Evolutionary conservation across 495 filamentous ascomycete species (phyloP).

Genomic region (Penicillium nucicola): DNA sequence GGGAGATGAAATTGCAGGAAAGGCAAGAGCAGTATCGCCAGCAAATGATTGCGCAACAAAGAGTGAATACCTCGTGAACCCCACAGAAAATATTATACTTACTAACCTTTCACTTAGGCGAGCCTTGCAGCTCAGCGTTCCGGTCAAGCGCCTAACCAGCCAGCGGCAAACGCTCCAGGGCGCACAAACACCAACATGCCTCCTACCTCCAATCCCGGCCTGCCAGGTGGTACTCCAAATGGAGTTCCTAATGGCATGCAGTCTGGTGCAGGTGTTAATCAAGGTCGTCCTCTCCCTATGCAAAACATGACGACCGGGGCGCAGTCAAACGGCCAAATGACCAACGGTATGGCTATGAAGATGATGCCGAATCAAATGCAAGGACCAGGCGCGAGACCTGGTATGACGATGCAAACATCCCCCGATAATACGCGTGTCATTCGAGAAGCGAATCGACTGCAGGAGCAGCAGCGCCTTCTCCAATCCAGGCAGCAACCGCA

Average conservation of each 20-base stretch:
- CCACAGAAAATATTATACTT: conserved; percentile 11
- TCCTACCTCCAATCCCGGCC: conserved; percentile 30
- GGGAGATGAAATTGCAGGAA: conserved; percentile 74
- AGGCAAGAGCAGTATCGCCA: conserved; percentile 65
- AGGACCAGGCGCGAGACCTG: conserved; percentile 53
- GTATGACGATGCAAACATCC: conserved; percentile 53
- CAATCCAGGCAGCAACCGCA: conserved; percentile 61
- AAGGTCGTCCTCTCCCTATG: conserved; percentile 36
- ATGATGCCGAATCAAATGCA: conserved; percentile 73
- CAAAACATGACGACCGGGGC: conserved; percentile 37
- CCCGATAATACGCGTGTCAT: conserved; percentile 51
- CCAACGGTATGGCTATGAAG: conserved; percentile 59
- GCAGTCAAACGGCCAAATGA: conserved; percentile 46
- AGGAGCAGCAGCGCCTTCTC: conserved; percentile 62
- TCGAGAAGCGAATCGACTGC: conserved; percentile 60
- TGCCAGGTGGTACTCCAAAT: conserved; percentile 31
- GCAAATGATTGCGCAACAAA: conserved; percentile 58
- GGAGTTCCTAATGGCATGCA: conserved; percentile 39
- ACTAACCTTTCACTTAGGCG: conserved; percentile 21
- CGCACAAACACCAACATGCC: conserved; percentile 40
- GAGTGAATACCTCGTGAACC: conserved; percentile 41
- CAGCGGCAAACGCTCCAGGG: conserved; percentile 38
- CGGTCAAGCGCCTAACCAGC: conserved; percentile 43
- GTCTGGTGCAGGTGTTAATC: conserved; percentile 33
- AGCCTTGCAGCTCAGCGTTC: conserved; percentile 41